Evolutionary conservation across 352 stramenopile species (phyloP), one percentile per base, ranked within the genome.

Genomic region (Globisporangium perplexum): DNA sequence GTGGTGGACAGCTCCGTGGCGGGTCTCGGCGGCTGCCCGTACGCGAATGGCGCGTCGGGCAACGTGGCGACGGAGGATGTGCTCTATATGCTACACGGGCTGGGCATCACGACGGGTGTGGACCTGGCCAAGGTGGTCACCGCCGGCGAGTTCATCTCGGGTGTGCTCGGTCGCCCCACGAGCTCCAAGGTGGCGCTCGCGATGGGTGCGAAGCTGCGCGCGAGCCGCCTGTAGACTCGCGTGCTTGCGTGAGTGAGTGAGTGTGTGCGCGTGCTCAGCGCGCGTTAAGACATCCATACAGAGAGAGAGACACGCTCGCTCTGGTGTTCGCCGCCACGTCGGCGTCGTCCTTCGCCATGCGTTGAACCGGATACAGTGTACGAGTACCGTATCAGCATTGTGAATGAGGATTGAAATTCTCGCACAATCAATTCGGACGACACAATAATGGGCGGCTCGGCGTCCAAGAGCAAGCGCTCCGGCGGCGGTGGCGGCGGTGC

Each of bases 21-120:
- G 47, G 96, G 96, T n/a, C 72, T 99, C 2, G 96, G 96, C 31
- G 95, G 95, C 15, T 99, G 96, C 57, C 96, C 96, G 12, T 99
- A 98, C 68, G 96, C 96, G 14, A 86, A 82, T n/a, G 95, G 95
- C 51, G 96, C 96, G 15, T 97, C 90, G 7, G 96, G 96, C 33
- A 99, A 99, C 69, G 91, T 98, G 18, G 93, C 96, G 11, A 98
- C 96, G 0, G 96, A 99, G 71, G 96, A 99, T 68, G 89, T 98
- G 43, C 75, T 99, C 7, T 98, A 98, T 75, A 98, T 99, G 95
- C 63, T 98, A 33, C 69, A 98, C 49, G 95, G 96, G 14, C 72
- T 98, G 42, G 94, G 95, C 35, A 90, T 99, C 33, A 61, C 74
- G n/a, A 98, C 95, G 12, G 95, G 94, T 41, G 87, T 98, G 18